Conservation (phyloP, 345 rosid species). For the Eutrema yunnanense region DNA sequence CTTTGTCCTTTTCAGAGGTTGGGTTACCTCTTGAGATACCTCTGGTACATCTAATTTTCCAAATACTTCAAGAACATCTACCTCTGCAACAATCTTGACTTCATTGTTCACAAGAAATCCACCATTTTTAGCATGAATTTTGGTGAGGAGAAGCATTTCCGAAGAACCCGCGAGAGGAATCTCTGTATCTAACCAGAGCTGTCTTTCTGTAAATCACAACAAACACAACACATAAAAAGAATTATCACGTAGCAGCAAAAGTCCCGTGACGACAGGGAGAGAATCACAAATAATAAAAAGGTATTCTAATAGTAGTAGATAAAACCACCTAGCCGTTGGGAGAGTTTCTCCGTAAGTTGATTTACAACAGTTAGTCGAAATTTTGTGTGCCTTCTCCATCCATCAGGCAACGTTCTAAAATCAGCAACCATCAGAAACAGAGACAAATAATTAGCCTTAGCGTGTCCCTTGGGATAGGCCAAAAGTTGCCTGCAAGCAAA, state of each 20-base stretch:
- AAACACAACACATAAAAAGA: too few species aligned
- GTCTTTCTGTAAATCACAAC: neutral
- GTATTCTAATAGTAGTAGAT: too few species aligned
- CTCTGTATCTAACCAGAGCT: neutral
- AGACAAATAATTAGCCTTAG: constrained; percentile 42
- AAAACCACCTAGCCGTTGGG: too few species aligned
- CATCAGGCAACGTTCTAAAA: constrained; percentile 46
- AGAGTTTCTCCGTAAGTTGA: too few species aligned
- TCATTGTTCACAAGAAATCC: constrained; percentile 43
- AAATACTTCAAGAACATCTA: constrained; percentile 17
- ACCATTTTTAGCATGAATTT: neutral
- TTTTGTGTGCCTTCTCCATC: constrained; percentile 62
- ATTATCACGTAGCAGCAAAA: too few species aligned
- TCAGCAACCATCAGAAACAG: constrained; percentile 68
- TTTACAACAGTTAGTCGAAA: too few species aligned
- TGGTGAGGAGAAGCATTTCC: neutral
- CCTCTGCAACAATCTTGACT: constrained; percentile 59
- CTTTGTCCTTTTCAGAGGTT: too few species aligned
- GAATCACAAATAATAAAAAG: too few species aligned
- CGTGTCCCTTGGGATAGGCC: constrained; percentile 63
- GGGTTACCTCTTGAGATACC: too few species aligned
- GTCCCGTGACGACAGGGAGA: too few species aligned
- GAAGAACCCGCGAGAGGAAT: neutral
- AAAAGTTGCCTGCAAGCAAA: constrained; percentile 46
- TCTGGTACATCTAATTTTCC: neutral